A percentile compares a stretch with the other conserved stretches of the same genome.
These are phyloP conservation scores for Arabidopsis hybrid DNA, from an alignment of 441 rosid genomes.

Conservation along the genomic window DNA sequence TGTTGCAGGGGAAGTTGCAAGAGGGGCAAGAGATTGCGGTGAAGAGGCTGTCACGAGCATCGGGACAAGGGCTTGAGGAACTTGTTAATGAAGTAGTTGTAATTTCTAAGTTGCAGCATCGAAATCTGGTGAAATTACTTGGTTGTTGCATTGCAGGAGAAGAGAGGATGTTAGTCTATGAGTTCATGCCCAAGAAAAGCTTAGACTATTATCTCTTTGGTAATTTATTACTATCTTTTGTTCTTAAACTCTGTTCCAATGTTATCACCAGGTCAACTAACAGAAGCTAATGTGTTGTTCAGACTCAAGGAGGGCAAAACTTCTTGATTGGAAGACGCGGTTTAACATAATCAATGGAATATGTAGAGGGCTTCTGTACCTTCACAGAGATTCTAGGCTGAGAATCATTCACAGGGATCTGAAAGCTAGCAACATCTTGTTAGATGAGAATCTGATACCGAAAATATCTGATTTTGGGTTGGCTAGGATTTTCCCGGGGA, in stretches of 20 bases:
- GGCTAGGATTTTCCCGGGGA: constrained; percentile 63
- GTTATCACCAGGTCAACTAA: constrained; percentile 4
- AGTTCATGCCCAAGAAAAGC: constrained; percentile 61
- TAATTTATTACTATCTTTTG: background rate
- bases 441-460: constrained; percentile 64
- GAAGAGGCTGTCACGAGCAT: constrained; percentile 47
- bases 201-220: constrained; percentile 53
- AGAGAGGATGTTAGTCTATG: constrained; percentile 62
- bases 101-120: constrained; percentile 63
- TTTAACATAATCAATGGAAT: constrained; percentile 61
- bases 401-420: constrained; percentile 75
- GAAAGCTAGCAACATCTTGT: constrained; percentile 68
- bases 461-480: constrained; percentile 81
- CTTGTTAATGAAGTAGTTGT: constrained; percentile 56
- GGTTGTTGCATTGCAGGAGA: constrained; percentile 60
- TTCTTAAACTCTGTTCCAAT: background rate
- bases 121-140: constrained; percentile 59
- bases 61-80: constrained; percentile 54
- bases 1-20: constrained; percentile 69
- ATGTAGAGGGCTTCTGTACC: constrained; percentile 71
- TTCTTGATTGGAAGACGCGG: constrained; percentile 58
- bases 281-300: constrained; percentile 23
- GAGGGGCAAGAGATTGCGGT: constrained; percentile 67
- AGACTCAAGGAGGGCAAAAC: constrained; percentile 46
- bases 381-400: constrained; percentile 75